Evolutionary conservation across 1,284 basidiomycete species (phyloP), one percentile per base, ranked within the genome.

Genomic region (Rhodotorula mucilaginosa): DNA sequence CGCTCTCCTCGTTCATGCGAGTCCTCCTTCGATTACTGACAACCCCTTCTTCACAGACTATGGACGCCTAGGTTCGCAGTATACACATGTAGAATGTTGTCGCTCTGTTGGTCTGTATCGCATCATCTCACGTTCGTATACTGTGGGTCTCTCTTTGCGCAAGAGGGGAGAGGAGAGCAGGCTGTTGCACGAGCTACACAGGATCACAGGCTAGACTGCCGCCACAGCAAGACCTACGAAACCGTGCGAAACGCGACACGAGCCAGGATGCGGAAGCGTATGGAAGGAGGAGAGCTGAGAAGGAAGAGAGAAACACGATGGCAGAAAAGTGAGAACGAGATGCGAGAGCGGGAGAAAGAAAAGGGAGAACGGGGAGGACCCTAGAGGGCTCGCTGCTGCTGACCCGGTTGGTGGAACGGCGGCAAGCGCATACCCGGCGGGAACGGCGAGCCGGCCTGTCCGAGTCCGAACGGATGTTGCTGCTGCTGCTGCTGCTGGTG

Each of bases 341-440:
- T 19, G 57, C 46, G 23, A 56, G 29, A 46, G 39, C 48, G 13
- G 23, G 23, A 34, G 51, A n/a, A 29, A 61, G 29, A 44, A 7
- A n/a, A n/a, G 34, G 18, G 19, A 34, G 51, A 10, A 8, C 31
- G 21, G 46, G 21, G 31, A 39, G 39, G 61, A 39, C 26, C 49
- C 60, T 34, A 56, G 26, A 56, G 54, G 13, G 54, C 54, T n/a
- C 54, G 54, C 54, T 56, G 54, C 54, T 56, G 54, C 54, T 56
- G 54, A 39, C 60, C 54, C 31, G 31, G 51, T 31, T 63, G 62
- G 18, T 39, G 51, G 49, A 44, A 39, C 62, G 56, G 56, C 19
- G 44, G 63, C 54, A 66, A 54, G 57, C 67, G 64, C 69, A 71
- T 58, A 18, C 69, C 68, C 7, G 68, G 64, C 34, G 60, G 46